Base-by-base conservation (phyloP, 2,329 filamentous ascomycete genomes). In the Cladosporium sp. region DNA sequence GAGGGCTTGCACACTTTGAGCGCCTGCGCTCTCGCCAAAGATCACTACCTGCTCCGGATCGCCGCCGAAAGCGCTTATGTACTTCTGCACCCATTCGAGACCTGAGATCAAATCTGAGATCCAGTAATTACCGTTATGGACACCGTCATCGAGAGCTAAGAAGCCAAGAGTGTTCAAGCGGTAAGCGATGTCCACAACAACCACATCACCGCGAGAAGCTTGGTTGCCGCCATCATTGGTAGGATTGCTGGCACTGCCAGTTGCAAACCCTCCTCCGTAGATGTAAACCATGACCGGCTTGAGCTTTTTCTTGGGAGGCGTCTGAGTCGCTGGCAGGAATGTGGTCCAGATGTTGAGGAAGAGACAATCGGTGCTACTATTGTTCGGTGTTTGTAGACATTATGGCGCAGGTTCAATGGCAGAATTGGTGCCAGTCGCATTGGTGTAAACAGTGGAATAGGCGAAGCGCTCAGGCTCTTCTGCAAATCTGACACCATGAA, bases 221-320 rank as follows among this genome's bases (percentile, higher is more conserved):
- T 82, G 72, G 66, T 80, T 82, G 5, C 79, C 79, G 21, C 80
- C 79, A 70, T 82, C 81, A 18, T 78, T 80, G 16, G 79, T 80
- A 6, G 79, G 71, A 64, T 82, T 80, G 64, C 79, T 80, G 14
- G 78, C 78, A 13, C 76, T 78, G 3, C 81, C 82, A 4, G 69
- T 72, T 0, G 74, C 77, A 53, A 81, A 78, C 0, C 76, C 80
- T 6, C 81, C 80, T 18, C 81, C 81, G 56, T 81, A 78, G 28
- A 83, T 76, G 70, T 79, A 83, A 11, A 84, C 72, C 76, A 83
- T 79, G 14, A 83, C 81, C 2, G 81, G 79, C 65, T 80, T 81
- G 1, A 81, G 75, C 28, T 72, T 67, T 51, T 65, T 59, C 63
- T 74, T 75, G 7, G 32, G 36, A 3, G 62, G 34, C 1, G 60